phyloP scores from a whole-genome alignment of 179 eudicot genomes.

The Patellifolia procumbens region DNA sequence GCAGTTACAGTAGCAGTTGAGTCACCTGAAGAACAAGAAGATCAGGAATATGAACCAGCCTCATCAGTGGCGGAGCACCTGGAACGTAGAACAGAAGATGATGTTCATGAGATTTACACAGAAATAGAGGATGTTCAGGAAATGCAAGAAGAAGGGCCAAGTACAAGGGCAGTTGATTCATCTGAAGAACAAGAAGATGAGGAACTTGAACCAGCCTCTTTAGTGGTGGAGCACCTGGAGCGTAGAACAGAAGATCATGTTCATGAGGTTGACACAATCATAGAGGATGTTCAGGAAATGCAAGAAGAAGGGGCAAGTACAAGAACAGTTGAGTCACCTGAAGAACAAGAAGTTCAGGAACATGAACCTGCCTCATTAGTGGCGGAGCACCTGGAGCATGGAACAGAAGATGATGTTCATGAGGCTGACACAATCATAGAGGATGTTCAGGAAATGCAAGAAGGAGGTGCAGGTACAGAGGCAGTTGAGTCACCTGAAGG shows the following conservation, averaged over 20 bases:
- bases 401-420: neutral
- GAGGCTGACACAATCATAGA: conserved; percentile 2
- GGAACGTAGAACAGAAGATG: neutral
- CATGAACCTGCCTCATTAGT: no score
- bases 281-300: no score
- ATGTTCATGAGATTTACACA: neutral
- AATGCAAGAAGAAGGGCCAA: no score
- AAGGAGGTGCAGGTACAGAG: conserved; percentile 18
- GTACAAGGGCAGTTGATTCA: no score
- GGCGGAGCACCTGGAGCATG: conserved; percentile 7
- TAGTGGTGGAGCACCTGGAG: no score
- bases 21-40: neutral
- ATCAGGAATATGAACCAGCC: conserved; percentile 14
- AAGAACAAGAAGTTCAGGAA: no score
- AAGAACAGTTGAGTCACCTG: no score
- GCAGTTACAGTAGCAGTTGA: neutral
- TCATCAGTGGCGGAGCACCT: neutral
- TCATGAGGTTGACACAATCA: conserved; percentile 3
- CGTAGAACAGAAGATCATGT: neutral
- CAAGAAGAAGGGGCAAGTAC: no score
- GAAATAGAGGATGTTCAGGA: no score
- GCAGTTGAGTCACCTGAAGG: conserved; percentile 13
- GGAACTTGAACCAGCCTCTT: no score
- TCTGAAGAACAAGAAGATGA: no score
- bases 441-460: conserved; percentile 11